Evolutionary conservation across 345 rosid genomes (phyloP).

Genomic region (Eucalyptus microcorys): DNA sequence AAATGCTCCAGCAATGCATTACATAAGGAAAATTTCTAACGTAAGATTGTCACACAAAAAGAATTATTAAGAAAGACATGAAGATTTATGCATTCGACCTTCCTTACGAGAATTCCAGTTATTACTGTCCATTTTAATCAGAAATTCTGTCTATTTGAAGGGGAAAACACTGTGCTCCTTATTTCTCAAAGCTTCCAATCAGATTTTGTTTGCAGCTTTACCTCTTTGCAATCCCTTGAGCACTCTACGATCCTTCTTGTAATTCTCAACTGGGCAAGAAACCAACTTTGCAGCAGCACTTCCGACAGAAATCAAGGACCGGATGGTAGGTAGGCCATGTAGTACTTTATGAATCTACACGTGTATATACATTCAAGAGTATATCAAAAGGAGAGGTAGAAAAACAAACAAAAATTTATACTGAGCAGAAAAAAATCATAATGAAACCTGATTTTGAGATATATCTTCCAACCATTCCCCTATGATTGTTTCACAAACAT

Average conservation of each 20-base stretch:
- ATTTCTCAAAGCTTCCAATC: neutral
- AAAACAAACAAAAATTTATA: neutral
- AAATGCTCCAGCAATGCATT: neutral
- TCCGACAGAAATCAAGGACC: conserved; percentile 71
- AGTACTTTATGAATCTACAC: conserved; percentile 57
- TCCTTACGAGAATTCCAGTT: neutral
- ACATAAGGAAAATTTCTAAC: neutral
- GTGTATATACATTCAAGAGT: neutral
- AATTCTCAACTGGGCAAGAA: conserved; percentile 79
- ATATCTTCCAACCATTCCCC: conserved; percentile 96
- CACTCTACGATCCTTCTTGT: conserved; percentile 72
- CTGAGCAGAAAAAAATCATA: neutral
- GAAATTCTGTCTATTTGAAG: neutral
- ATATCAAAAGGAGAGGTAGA: neutral
- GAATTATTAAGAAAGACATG: neutral
- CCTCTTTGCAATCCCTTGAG: conserved; percentile 96
- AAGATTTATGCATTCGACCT: neutral
- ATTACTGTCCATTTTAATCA: neutral
- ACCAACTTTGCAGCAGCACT: conserved; percentile 74
- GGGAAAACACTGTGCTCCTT: neutral
- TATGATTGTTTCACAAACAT: conserved; percentile 66
- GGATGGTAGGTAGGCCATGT: conserved; percentile 66
- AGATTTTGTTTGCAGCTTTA: conserved; percentile 3
- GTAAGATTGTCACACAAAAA: neutral
- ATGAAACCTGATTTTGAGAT: conserved; percentile 82